These are phyloP conservation scores for Lentinula detonsa DNA, from an alignment of 768 basidiomycete genomes.

Conservation along the genomic window DNA sequence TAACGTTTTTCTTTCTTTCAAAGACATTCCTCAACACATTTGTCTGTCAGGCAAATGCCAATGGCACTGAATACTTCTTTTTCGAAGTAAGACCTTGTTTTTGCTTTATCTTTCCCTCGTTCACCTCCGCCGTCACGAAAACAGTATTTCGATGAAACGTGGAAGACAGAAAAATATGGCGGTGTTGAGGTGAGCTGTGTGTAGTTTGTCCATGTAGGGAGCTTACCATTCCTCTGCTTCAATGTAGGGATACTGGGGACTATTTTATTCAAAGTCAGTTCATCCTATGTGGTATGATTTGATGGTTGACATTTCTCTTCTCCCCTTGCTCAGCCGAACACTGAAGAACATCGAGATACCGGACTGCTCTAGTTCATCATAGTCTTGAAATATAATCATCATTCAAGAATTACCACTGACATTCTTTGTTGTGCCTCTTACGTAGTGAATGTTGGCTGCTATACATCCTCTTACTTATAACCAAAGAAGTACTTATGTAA, in stretches of 20 bases:
- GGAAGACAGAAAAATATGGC: constrained; percentile 56
- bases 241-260: constrained; percentile 40
- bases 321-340: background rate
- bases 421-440: no score
- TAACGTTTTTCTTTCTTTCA: background rate
- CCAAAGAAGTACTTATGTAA: no score
- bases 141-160: constrained; percentile 47
- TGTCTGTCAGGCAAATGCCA: constrained; percentile 80
- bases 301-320: background rate
- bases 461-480: no score
- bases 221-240: background rate
- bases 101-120: background rate
- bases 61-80: constrained; percentile 86
- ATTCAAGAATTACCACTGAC: no score
- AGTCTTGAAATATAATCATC: no score
- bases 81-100: constrained; percentile 47
- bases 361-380: background rate
- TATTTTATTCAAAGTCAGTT: constrained; percentile 54
- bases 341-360: constrained; percentile 3
- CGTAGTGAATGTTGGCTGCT: no score
- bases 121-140: background rate
- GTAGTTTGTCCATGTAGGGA: background rate
- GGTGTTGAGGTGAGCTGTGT: constrained; percentile 58
- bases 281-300: background rate
- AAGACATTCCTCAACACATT: constrained; percentile 82